These are phyloP conservation scores for Durio zibethinus DNA, from an alignment of 345 rosid species.

Conservation along the genomic window DNA sequence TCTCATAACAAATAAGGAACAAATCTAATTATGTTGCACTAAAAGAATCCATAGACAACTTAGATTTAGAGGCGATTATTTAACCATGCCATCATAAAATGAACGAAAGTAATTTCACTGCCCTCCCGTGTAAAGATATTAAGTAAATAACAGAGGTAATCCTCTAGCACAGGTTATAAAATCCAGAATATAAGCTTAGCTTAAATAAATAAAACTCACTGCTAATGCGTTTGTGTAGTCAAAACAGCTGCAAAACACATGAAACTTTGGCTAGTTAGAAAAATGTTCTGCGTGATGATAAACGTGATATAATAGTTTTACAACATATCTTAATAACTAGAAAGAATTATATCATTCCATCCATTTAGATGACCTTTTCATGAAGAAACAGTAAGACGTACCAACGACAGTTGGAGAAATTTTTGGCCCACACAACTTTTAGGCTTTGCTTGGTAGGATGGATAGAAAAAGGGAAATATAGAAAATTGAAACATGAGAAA, in stretches of 20 bases:
- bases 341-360: background rate
- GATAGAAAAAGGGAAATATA: too few relatives aligned
- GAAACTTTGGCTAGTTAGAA: constrained; percentile 18
- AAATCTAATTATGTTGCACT: background rate
- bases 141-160: background rate
- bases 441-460: too few relatives aligned
- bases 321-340: background rate
- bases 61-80: background rate
- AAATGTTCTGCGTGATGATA: background rate
- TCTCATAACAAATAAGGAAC: background rate
- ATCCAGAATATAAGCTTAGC: background rate
- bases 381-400: constrained; percentile 1
- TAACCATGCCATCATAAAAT: background rate
- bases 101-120: background rate
- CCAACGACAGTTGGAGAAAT: background rate
- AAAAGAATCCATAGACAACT: background rate
- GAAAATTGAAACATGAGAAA: too few relatives aligned
- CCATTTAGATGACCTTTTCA: background rate
- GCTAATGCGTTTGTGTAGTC: constrained; percentile 97
- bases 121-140: background rate
- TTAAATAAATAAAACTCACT: constrained; percentile 46
- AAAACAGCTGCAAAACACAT: constrained; percentile 66
- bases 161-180: background rate
- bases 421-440: background rate
- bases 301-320: background rate